These are phyloP conservation scores for Cardamine chenopodiifolia DNA, from an alignment of 345 rosid genomes.

Conservation along the genomic window DNA sequence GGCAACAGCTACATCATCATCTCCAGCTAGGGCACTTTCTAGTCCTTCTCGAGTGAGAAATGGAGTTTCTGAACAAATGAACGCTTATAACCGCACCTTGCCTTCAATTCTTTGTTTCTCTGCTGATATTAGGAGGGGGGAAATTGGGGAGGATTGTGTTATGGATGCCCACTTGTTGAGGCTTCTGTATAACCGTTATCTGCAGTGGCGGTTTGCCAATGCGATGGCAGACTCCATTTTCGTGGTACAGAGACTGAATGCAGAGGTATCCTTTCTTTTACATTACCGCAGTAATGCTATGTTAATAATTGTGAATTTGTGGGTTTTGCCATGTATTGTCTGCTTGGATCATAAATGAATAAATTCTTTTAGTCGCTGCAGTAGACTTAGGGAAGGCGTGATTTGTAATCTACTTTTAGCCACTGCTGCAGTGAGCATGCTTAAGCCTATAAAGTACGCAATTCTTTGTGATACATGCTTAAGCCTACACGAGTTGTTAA, in stretches of 20 bases:
- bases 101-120: conserved; percentile 90
- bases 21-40: conserved; percentile 61
- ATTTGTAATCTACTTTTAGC: background rate
- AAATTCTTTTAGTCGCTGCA: conserved; percentile 11
- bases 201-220: conserved; percentile 90
- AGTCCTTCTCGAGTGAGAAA: conserved; percentile 78
- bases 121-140: conserved; percentile 84
- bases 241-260: conserved; percentile 62
- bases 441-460: background rate
- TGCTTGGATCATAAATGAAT: background rate
- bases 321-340: background rate
- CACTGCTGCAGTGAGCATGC: background rate
- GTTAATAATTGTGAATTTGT: background rate
- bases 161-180: conserved; percentile 80
- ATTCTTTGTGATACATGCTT: background rate
- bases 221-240: conserved; percentile 75
- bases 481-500: background rate
- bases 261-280: conserved; percentile 63
- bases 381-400: background rate
- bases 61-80: conserved; percentile 47
- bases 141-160: conserved; percentile 74
- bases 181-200: conserved; percentile 75
- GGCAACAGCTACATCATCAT: conserved; percentile 54
- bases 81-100: conserved; percentile 51
- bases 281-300: background rate